These are phyloP conservation scores for Candida coquimbonensis DNA, from an alignment of 805 yeast species.

Conservation along the genomic window DNA sequence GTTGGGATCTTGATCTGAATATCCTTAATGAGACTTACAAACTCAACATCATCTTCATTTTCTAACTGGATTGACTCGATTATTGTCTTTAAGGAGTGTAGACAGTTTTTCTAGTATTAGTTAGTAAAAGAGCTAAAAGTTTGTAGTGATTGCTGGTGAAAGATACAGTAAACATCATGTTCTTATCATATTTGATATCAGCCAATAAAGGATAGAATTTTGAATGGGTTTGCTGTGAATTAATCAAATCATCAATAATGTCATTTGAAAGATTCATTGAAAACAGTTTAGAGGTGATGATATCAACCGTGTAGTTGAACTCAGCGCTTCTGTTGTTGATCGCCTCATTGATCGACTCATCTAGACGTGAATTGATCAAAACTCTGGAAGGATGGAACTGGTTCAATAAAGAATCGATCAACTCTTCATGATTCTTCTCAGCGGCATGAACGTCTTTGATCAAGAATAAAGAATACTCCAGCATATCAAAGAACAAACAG, in stretches of 20 bases:
- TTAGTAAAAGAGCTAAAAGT: neutral
- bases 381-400: neutral
- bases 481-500: neutral
- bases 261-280: neutral
- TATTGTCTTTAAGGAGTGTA: neutral
- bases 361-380: neutral
- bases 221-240: too few relatives aligned
- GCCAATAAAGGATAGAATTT: neutral
- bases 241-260: conserved; percentile 1
- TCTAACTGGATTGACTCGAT: neutral
- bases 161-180: conserved; percentile 1
- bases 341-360: neutral
- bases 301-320: neutral
- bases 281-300: neutral
- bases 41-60: neutral
- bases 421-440: neutral
- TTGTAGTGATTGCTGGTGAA: neutral
- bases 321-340: neutral
- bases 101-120: neutral
- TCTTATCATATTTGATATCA: neutral
- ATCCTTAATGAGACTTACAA: conserved; percentile 1
- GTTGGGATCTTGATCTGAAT: conserved; percentile 2
- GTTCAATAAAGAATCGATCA: neutral
- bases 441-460: neutral
- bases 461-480: neutral